Base-by-base conservation (phyloP, 257 asterid genomes). In the Solanum pinnatisectum region DNA sequence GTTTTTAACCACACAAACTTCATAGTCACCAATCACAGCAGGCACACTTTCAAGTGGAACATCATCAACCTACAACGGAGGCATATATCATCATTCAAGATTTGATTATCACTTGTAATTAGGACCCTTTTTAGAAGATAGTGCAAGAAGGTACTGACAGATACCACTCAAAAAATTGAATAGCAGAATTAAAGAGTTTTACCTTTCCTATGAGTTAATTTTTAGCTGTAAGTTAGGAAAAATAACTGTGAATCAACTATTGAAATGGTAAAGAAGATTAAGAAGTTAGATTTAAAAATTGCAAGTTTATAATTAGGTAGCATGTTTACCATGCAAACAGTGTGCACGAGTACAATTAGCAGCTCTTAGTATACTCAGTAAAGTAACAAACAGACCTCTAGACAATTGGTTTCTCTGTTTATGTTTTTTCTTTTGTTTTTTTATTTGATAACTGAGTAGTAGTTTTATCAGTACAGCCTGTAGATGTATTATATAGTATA, bases 1-100 rank as follows among this genome's bases (percentile, higher is more conserved):
- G 90, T 12, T 93, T 90, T 94, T 97, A 12, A 95, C 95, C 49
- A 97, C 93, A 85, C 99, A 96, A 40, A 97, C 88, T 83, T 97
- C 98, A 89, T 94, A 97, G 87, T 93, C 91, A 74, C 92, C 96
- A 71, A 97, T 96, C 60, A 92, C 94, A 89, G 91, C 88, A 9
- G 94, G 95, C 84, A 97, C 91, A 71, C 93, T 94, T 37, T 92
- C 96, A 16, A 91, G 90, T 56, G 98, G 93, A 87, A 93, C 90
- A 63, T 84, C 96, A 85, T 97, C 99, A 88, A 96, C 99, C 99
- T 97, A 90, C 52, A 79, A 89, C 35, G 73, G 10, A 72, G 39
- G 84, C 36, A 49, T 30, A 72, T 32, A 42, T 87, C 46, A 30
- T 25, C 67, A 44, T 9, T 46, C 65, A 25, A 27, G 67, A 79